Evolutionary conservation across 192 early-diverging fungal genomes (phyloP), one percentile per base, ranked within the genome.

Genomic region (Linnemannia zychae): DNA sequence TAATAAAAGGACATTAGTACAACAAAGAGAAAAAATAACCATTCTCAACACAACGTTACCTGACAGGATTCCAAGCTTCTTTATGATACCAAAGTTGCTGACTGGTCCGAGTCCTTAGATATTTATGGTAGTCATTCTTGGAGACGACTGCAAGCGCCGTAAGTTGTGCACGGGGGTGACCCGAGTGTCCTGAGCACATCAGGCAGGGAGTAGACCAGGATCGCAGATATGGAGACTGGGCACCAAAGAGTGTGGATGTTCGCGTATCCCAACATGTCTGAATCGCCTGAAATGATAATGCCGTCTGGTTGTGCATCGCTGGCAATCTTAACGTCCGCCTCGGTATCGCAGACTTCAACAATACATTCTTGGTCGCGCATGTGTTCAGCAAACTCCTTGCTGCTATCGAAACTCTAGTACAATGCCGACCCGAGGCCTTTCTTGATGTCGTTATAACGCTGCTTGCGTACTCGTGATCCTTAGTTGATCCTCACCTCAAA

Each of bases 61-160:
- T 44, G 38, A 4, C 9, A 12, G 22, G 11, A 28, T 12, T 47
- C 46, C 44, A 44, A 71, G 15, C 6, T 5, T 48, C 46, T 71
- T 71, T 38, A 71, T 71, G 44, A 71, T 47, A 31, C 38, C 38
- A 44, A 48, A 71, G 46, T 71, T 71, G 7, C 16, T 47, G n/a
- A 2, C 70, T 48, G 47, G 71, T 3, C 71, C 71, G 18, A 72
- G 71, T 16, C 44, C 44, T 9, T 46, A 33, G 1, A 72, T 72
- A 18, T 72, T 72, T 12, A 28, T 50, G 24, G 28, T 72, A 72
- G 48, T 72, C 71, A n/a, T 72, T 72, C 12, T 17, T 22, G 18
- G 71, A 72, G 5, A 72, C 71, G 13, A 72, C 71, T 50, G 71
- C 71, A 16, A 72, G 71, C 12, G 71, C 71, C n/a, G 71, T 72